phyloP scores from a whole-genome alignment of 768 basidiomycete genomes.

The Termitomyces sp. region DNA sequence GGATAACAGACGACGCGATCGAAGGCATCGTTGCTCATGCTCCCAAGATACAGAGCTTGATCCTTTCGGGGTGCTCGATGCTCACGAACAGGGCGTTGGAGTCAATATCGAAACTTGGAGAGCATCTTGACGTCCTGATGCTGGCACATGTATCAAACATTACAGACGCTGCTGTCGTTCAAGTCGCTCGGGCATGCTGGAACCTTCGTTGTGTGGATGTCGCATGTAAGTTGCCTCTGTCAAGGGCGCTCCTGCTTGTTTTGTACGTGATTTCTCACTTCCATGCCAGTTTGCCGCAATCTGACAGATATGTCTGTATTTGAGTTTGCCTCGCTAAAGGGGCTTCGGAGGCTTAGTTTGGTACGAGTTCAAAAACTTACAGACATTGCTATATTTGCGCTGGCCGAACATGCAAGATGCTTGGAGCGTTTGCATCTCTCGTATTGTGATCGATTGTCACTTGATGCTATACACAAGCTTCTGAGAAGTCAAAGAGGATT shows the following conservation, averaged over 20 bases:
- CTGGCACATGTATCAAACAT: slow-evolving; percentile 76
- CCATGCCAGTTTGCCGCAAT: slow-evolving; percentile 61
- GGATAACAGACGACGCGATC: slow-evolving; percentile 71
- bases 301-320: slow-evolving; percentile 83
- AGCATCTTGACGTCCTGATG: slow-evolving; percentile 73
- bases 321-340: slow-evolving; percentile 66
- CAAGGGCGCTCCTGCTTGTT: slow-evolving; percentile 2
- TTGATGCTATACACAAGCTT: slow-evolving; percentile 69
- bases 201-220: slow-evolving; percentile 81
- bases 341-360: slow-evolving; percentile 71
- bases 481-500: slow-evolving; percentile 54
- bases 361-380: slow-evolving; percentile 80
- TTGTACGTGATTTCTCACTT: slow-evolving; percentile 1
- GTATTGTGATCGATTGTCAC: slow-evolving; percentile 77
- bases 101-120: slow-evolving; percentile 66
- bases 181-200: slow-evolving; percentile 63
- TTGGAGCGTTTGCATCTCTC: slow-evolving; percentile 83
- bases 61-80: slow-evolving; percentile 68
- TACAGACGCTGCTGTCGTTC: slow-evolving; percentile 71
- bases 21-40: slow-evolving; percentile 73
- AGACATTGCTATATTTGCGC: slow-evolving; percentile 73
- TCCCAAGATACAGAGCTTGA: slow-evolving; percentile 69
- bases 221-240: slow-evolving; percentile 58
- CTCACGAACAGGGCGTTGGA: slow-evolving; percentile 71
- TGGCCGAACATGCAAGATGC: slow-evolving; percentile 64